A percentile compares a stretch with the other conserved stretches of the same genome.
Evolutionary conservation across 108 stramenopile species (phyloP).

Genomic region (Fragilaria crotonensis): DNA sequence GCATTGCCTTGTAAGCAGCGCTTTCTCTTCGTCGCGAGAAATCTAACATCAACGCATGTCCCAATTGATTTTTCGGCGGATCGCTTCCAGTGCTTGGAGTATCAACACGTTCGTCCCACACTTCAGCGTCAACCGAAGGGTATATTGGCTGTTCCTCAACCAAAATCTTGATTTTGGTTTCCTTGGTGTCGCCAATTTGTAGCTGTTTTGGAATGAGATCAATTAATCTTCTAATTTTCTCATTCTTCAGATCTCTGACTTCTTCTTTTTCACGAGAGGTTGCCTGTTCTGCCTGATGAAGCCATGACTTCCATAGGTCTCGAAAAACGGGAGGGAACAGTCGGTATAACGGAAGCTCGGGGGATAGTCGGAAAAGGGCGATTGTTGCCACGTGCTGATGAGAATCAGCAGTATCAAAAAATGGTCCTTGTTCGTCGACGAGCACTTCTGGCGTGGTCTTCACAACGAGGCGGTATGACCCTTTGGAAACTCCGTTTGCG

Average conservation of each 20-base stretch:
- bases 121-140: too few species aligned
- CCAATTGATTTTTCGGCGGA: background rate
- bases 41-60: background rate
- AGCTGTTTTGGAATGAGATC: background rate
- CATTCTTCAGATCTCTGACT: constrained; percentile 7
- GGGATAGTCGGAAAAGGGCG: constrained; percentile 54
- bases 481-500: constrained; percentile 11
- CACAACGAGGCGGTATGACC: constrained; percentile 5
- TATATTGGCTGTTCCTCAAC: too few species aligned
- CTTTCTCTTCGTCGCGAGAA: background rate
- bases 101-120: constrained; percentile 33
- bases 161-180: too few species aligned
- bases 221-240: background rate
- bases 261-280: constrained; percentile 8
- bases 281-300: constrained; percentile 20
- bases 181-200: background rate
- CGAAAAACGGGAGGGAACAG: constrained; percentile 58
- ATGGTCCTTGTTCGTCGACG: constrained; percentile 16
- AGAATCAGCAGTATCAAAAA: constrained; percentile 10
- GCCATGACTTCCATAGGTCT: constrained; percentile 63
- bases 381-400: constrained; percentile 46
- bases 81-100: constrained; percentile 11
- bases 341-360: constrained; percentile 41
- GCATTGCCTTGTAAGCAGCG: constrained; percentile 31
- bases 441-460: constrained; percentile 12